Evolutionary conservation across 2,329 filamentous ascomycete genomes (phyloP), one percentile per base, ranked within the genome.

Genomic region (Claviceps paspali): DNA sequence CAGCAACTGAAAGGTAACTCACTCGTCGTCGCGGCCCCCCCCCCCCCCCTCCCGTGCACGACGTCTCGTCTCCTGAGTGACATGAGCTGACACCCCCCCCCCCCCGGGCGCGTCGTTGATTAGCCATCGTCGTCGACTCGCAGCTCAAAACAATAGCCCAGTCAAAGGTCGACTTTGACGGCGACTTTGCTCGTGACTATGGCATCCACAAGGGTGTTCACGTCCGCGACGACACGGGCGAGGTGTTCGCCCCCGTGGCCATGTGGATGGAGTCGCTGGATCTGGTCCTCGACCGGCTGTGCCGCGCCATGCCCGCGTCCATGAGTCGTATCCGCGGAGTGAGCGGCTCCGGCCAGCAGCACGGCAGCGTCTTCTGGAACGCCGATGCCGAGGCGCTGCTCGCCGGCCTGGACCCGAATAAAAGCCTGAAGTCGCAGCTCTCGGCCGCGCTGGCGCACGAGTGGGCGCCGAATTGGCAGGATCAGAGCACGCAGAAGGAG

Each of bases 381-480:
- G 56, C 64, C 31, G 62, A 76, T 39, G 87, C 83, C 5, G 80
- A 82, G 52, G 51, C 58, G 6, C 52, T 80, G 30, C 68, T 96
- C 30, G 61, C 55, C 4, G 62, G 51, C 10, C 62, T 96, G 30
- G 67, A 83, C 46, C 53, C 68, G 3, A 60, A 60, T 15, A 72
- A 71, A 53, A 61, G 68, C 1, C 63, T 96, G 33, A 68, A 82
- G 35, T 76, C 82, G 42, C 86, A 93, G 61, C 64, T 96, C 19
- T 59, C 64, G 8, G 63, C 61, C 3, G 82, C 80, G 0, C 83
- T 96, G 52, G 82, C 86, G 12, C 81, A 92, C 56, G 78, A 82
- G 4, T 87, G 78, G 61, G 86, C 84, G 46, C 91, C 91, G 6
- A 98, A 96, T 57, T 98, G 91, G 91, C 91, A 96, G 62, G 91